Conservation (phyloP, 164 flowering plant species). For the Malania oleifera region DNA sequence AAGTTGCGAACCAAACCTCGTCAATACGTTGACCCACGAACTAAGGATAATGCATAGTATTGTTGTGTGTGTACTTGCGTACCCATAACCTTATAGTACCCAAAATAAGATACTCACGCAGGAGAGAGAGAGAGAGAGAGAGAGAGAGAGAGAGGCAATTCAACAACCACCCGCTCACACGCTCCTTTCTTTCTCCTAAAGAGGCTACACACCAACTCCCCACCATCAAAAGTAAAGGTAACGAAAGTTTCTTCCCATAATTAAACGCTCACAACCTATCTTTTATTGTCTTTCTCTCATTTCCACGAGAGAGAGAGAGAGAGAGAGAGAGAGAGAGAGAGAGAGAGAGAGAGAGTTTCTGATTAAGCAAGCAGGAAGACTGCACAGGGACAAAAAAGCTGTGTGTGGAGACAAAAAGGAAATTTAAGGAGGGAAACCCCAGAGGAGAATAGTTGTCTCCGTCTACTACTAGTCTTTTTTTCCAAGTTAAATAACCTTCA, state of each 20-base stretch:
- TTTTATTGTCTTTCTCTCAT: background rate
- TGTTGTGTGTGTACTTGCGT: background rate
- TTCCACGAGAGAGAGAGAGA: background rate
- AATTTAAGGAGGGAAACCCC: constrained; percentile 3
- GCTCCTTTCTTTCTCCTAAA: constrained; percentile 26
- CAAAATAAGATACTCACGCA: background rate
- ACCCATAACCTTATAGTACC: background rate
- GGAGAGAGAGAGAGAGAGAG: constrained; percentile 1
- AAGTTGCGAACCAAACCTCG: no score
- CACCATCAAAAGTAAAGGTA: constrained; percentile 23
- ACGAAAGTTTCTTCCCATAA: constrained; percentile 14
- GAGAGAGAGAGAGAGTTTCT: no score
- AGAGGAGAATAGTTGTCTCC: background rate
- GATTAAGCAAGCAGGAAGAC: constrained; percentile 1
- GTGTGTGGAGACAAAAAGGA: constrained; percentile 17
- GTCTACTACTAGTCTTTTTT: constrained; percentile 4
- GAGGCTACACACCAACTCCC: constrained; percentile 25
- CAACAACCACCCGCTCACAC: constrained; percentile 22
- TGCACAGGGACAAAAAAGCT: constrained; percentile 12
- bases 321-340: no score
- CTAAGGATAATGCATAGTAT: no score
- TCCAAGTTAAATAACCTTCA: constrained; percentile 12
- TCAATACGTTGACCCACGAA: no score
- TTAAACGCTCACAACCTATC: constrained; percentile 5
- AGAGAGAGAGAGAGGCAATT: constrained; percentile 10